phyloP scores from a whole-genome alignment of 2,329 filamentous ascomycete genomes.

The Fusarium succisae region DNA sequence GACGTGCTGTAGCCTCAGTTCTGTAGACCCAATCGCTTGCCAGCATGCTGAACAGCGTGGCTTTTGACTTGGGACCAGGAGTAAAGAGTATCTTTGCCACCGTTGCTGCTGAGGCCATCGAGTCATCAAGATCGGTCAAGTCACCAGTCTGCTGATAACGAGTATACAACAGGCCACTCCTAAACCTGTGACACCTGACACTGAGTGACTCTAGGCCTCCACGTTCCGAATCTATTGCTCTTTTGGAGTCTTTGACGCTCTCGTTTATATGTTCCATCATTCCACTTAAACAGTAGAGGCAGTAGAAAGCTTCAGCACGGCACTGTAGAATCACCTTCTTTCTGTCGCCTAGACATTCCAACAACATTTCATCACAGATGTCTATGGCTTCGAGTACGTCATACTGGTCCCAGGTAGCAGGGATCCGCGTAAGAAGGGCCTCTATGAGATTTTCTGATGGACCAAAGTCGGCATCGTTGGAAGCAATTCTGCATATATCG shows the following conservation, averaged over 20 bases:
- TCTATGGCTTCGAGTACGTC: background rate
- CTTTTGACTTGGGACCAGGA: fast-evolving
- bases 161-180: background rate
- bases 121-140: background rate
- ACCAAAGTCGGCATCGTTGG: fast-evolving
- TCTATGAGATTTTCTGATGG: background rate
- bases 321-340: background rate
- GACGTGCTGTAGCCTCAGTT: background rate
- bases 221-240: background rate
- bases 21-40: background rate
- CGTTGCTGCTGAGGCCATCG: background rate
- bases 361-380: background rate
- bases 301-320: background rate
- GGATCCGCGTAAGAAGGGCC: background rate
- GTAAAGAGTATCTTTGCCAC: background rate
- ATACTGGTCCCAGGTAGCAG: background rate
- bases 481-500: background rate
- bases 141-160: background rate
- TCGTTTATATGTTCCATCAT: background rate
- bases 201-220: background rate
- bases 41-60: background rate
- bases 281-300: background rate
- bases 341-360: fast-evolving
- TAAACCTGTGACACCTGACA: background rate
- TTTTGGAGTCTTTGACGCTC: background rate